Evolutionary conservation across 345 rosid species (phyloP).

Genomic region (Nasturtium officinale): DNA sequence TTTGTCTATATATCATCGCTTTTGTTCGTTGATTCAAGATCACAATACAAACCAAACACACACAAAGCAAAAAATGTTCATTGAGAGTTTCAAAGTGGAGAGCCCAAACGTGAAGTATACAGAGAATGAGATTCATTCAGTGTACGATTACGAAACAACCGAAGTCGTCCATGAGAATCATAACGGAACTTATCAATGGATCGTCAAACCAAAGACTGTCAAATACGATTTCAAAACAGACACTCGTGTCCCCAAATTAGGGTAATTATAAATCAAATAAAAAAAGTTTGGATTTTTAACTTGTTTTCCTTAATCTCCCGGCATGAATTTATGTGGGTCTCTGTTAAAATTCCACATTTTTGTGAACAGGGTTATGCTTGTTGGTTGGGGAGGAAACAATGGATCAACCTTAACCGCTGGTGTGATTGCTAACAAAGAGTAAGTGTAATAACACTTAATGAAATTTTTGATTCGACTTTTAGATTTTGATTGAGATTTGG

Average conservation of each 20-base stretch:
- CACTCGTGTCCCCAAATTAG: conserved; percentile 79
- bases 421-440: conserved; percentile 91
- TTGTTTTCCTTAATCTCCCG: background rate
- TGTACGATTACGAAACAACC: conserved; percentile 87
- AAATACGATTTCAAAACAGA: conserved; percentile 89
- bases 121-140: conserved; percentile 76
- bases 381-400: conserved; percentile 99
- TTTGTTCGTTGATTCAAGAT: conserved; percentile 21
- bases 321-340: background rate
- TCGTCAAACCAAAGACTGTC: conserved; percentile 84
- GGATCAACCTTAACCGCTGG: conserved; percentile 90
- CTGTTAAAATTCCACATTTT: background rate
- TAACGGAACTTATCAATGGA: conserved; percentile 82
- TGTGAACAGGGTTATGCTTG: conserved; percentile 82
- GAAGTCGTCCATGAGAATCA: conserved; percentile 86
- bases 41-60: conserved; percentile 14
- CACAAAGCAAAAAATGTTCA: conserved; percentile 52
- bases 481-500: background rate
- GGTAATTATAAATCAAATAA: conserved; percentile 43
- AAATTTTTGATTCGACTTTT: background rate
- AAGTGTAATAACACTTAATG: conserved; percentile 38
- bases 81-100: conserved; percentile 90
- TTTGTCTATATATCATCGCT: conserved; percentile 27
- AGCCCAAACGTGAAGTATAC: conserved; percentile 81
- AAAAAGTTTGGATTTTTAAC: background rate